Conservation (phyloP, 1,139 yeast species). For the Magnusiomyces sp. region DNA sequence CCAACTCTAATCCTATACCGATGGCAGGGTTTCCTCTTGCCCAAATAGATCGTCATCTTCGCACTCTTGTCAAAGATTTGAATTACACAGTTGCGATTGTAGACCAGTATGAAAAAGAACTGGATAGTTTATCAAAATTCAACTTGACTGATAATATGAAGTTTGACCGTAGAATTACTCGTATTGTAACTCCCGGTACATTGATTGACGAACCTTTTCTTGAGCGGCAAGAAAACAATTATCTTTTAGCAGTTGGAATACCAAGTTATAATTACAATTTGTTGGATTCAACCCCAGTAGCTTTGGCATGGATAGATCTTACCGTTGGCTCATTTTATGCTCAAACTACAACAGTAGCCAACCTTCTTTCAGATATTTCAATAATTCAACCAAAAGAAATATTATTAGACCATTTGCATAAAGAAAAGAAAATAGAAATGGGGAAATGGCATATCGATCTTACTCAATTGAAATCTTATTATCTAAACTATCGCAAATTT, state of each 20-base stretch:
- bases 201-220: constrained; percentile 79
- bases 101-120: constrained; percentile 46
- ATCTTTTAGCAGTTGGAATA: constrained; percentile 46
- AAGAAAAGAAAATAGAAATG: constrained; percentile 30
- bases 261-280: constrained; percentile 18
- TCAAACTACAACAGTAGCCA: constrained; percentile 49
- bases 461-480: constrained; percentile 53
- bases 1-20: constrained; percentile 47
- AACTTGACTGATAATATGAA: constrained; percentile 25
- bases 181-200: constrained; percentile 90
- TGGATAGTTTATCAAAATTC: background rate
- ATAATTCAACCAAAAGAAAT: constrained; percentile 65
- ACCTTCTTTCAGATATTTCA: constrained; percentile 52
- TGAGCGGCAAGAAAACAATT: constrained; percentile 65
- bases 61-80: constrained; percentile 59
- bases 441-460: constrained; percentile 53
- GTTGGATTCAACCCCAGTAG: constrained; percentile 43
- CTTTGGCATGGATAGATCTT: constrained; percentile 83
- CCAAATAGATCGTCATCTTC: constrained; percentile 65
- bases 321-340: constrained; percentile 73
- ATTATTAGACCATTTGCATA: constrained; percentile 36
- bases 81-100: constrained; percentile 70
- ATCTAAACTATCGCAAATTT: constrained; percentile 44
- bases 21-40: constrained; percentile 88
- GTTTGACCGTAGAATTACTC: constrained; percentile 60